Base-by-base conservation (phyloP, 164 flowering plant genomes). In the Stephania japonica region DNA sequence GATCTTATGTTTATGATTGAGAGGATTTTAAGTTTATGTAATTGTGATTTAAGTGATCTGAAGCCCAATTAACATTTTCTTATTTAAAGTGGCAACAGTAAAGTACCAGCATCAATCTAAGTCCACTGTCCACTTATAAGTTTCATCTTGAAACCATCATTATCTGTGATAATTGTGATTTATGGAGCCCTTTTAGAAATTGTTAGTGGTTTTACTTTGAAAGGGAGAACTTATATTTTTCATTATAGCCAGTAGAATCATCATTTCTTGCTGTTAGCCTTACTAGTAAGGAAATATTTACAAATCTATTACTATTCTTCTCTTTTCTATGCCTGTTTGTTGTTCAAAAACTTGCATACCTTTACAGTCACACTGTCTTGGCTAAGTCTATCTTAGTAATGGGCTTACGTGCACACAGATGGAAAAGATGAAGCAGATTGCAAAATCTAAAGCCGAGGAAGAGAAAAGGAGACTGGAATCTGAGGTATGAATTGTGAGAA, bases 381-480 rank as follows among this genome's bases (percentile, higher is more conserved):
- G 47, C 62, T 32, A 62, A 66, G 70, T 21, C 44, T 74, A 68
- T 68, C 24, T 32, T 32, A 32, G 38, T 32, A 32, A 32, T 32
- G 38, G 38, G 38, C 38, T 4, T 32, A 32, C 4, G 38, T 32
- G 12, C 80, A n/a, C 83, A 74, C 90, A 95, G 98, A 85, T 95
- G 13, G 95, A 91, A 72, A 88, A 90, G 84, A 91, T 95, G 99
- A 90, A 91, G 83, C 88, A 83, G 80, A 89, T 95, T 73, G 94
- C 97, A 65, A 91, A 86, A 79, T 73, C 82, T 61, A 93, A 93
- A 79, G 95, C 92, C 19, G 89, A 87, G 77, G 96, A 93, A 76
- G 98, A 91, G 78, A 86, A 81, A 78, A 82, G 77, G 75, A 85
- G 71, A 76, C 81, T 93, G 44, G 97, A 91, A 83, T 84, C 91